Base-by-base conservation (phyloP, 225 moss, liverwort and hornwort species). In the Bryoerythrophyllum caledonicum region DNA sequence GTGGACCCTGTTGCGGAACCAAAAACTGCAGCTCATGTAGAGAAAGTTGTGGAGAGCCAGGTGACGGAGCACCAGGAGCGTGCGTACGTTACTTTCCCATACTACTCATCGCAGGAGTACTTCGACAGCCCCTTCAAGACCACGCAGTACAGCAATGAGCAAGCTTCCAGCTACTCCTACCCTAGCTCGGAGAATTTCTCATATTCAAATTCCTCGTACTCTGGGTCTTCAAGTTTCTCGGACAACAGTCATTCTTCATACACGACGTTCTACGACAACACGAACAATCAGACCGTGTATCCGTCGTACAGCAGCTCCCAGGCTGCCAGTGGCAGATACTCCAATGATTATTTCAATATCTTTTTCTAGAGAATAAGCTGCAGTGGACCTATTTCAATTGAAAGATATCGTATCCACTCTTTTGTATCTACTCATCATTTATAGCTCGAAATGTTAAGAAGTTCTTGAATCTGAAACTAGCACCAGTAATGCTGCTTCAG, bases 321-420 rank as follows among this genome's bases (percentile, higher is more conserved):
- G 41, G 41, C 79, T 25, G 58, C 66, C 8, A 43, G 44, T 52
- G 56, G 55, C 19, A 57, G 49, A 30, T 55, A 35, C 3, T 69
- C 75, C 34, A 64, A 52, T 5, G 87, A 87, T 74, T 82, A 76
- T 54, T 87, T 87, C 60, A 85, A 75, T 49, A 85, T 87, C 12
- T 87, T 87, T 56, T 69, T 57, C 10, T 75, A 72, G 68, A 57
- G 43, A 51, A 19, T 17, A 6, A 44, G 13, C 49, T 25, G 21
- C 51, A 23, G 25, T 54, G 56, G 51, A 20, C 27, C n/a, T 59
- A 2, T 6, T 19, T 20, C 23, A 37, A 43, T 24, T 52, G 67
- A 46, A 72, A 40, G 60, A 24, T 24, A 19, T 32, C 19, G 14
- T 60, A 20, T 20, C 25, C 20, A 53, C 25, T 25, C 37, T 15